Percentiles rank a stretch among this genome's conserved stretches.
phyloP scores from a whole-genome alignment of 2,329 filamentous ascomycete species.

The Arthrinium phaeospermum region DNA sequence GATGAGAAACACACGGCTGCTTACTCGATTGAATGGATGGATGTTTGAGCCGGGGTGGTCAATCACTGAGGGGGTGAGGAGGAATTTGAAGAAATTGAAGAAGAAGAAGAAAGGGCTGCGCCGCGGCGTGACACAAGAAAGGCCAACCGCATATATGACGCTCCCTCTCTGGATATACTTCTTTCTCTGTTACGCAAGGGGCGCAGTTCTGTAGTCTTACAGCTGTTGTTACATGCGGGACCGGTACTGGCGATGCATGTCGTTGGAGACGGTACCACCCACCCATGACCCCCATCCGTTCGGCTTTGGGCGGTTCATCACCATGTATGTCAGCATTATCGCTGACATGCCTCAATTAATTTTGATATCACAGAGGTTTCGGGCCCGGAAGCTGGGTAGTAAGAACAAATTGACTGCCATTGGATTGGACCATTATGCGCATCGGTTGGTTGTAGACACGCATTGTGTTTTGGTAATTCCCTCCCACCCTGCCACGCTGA shows the following conservation, averaged over 20 bases:
- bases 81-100: not conserved
- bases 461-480: not conserved
- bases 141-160: not conserved
- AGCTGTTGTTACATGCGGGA: not conserved
- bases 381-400: not conserved
- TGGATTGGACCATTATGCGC: not conserved
- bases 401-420: not conserved
- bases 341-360: not conserved
- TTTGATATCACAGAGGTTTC: not conserved
- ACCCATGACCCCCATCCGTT: not conserved
- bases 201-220: not conserved
- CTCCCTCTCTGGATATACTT: not conserved
- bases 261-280: conserved; percentile 18
- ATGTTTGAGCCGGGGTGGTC: not conserved
- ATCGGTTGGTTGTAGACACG: not conserved
- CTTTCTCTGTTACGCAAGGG: not conserved
- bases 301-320: not conserved
- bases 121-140: too few relatives aligned
- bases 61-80: not conserved
- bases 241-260: conserved; percentile 11
- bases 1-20: too few relatives aligned
- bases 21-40: not conserved
- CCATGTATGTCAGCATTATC: not conserved
- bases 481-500: not conserved
- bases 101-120: too few relatives aligned